phyloP scores from a whole-genome alignment of 768 basidiomycete genomes.

The Epithele typhae region DNA sequence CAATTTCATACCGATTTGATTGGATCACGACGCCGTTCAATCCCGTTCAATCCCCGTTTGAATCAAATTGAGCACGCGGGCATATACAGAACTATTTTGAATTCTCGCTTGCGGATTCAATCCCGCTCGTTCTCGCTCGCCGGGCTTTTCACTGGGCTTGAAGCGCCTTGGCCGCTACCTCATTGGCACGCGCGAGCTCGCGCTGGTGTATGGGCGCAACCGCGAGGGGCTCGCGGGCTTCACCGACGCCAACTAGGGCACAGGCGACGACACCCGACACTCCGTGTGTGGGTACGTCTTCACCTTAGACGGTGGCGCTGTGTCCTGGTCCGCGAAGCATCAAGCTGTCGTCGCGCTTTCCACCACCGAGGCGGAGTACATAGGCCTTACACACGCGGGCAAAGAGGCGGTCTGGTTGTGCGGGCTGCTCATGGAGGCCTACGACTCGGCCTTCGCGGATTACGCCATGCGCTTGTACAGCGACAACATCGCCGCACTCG shows the following conservation, averaged over 20 bases:
- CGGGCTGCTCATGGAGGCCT: constrained; percentile 1
- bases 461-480: background rate
- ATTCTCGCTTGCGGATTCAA: too few species aligned
- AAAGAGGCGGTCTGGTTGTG: constrained; percentile 35
- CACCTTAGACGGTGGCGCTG: constrained; percentile 29
- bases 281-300: constrained; percentile 29
- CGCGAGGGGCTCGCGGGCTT: constrained; percentile 4
- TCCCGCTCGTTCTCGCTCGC: too few species aligned
- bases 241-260: constrained; percentile 11
- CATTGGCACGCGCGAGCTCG: constrained; percentile 9
- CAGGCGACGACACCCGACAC: background rate
- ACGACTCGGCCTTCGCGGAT: background rate
- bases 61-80: too few species aligned
- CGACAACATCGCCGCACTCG: background rate
- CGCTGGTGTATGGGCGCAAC: background rate
- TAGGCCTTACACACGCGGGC: constrained; percentile 27
- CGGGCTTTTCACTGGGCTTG: too few species aligned
- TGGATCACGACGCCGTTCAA: too few species aligned
- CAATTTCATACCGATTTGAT: too few species aligned
- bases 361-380: constrained; percentile 37
- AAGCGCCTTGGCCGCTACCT: constrained; percentile 24
- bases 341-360: constrained; percentile 34
- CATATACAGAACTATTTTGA: too few species aligned
- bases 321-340: constrained; percentile 37
- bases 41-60: too few species aligned